These are phyloP conservation scores for Thamnidium elegans DNA, from an alignment of 192 early-diverging fungal species.

Conservation along the genomic window DNA sequence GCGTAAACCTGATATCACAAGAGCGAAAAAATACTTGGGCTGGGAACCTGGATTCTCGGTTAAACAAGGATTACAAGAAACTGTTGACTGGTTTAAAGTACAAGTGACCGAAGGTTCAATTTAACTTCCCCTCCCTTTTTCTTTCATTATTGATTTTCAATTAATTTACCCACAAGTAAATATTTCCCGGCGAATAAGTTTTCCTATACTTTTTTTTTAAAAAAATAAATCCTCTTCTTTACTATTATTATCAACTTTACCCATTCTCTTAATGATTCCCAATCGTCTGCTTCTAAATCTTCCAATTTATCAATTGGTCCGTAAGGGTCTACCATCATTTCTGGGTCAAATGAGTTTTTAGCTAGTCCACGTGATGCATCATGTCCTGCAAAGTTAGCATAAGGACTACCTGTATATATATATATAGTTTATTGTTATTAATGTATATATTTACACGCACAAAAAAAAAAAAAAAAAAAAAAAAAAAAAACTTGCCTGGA, in stretches of 20 bases:
- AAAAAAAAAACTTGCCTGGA: slow-evolving; percentile 72
- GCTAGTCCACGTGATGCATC: slow-evolving; percentile 96
- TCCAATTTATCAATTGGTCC: slow-evolving; percentile 76
- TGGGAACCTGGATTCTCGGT: slow-evolving; percentile 79
- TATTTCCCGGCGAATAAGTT: slow-evolving; percentile 78
- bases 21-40: slow-evolving; percentile 59
- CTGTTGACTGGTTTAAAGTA: slow-evolving; percentile 69
- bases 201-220: background rate
- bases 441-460: too few species aligned
- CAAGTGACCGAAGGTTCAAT: slow-evolving; percentile 28
- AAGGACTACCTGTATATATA: slow-evolving; percentile 74
- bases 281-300: slow-evolving; percentile 72
- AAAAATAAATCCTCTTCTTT: too few species aligned
- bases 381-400: slow-evolving; percentile 92
- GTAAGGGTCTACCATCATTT: slow-evolving; percentile 65
- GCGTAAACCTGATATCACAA: slow-evolving; percentile 70
- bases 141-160: slow-evolving; percentile 37
- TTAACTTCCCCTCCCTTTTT: too few species aligned
- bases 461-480: too few species aligned
- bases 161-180: slow-evolving; percentile 61
- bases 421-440: background rate
- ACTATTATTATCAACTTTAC: background rate
- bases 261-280: slow-evolving; percentile 78
- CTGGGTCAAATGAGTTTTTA: slow-evolving; percentile 79
- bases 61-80: slow-evolving; percentile 74